Base-by-base conservation (phyloP, 805 yeast genomes). In the Saccharomycopsis fodiens region DNA sequence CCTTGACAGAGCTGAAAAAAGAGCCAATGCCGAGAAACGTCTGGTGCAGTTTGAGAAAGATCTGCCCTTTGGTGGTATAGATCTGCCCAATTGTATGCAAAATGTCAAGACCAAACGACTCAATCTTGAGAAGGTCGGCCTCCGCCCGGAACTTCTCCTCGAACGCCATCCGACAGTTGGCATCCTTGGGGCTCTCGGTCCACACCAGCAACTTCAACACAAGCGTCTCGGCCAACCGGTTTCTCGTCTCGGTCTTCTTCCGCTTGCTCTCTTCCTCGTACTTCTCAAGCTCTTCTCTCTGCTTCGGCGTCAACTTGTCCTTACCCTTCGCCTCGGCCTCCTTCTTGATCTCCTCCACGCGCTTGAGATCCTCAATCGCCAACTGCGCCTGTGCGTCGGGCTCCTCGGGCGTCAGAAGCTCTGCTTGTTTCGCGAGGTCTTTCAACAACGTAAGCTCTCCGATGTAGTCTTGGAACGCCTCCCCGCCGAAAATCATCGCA, bases 381-480 rank as follows among this genome's bases (percentile, higher is more conserved):
- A 44, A 35, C 54, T 54, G 29, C 50, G 57, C 56, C 45, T 64
- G 64, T 41, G 63, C 64, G 42, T 59, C 61, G 36, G 59, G 66
- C 29, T 59, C 62, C 29, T 72, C 74, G 31, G 69, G 77, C 44
- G 67, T 69, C 31, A 66, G 68, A 46, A 75, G 57, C 47, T 75
- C 79, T 49, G 74, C 73, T 39, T 75, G 67, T 59, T 82, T 79
- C 35, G 82, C 74, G 59, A 93, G 65, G 55, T 88, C 94, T 56
- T 77, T 78, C 58, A 93, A 63, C 60, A 89, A 69, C 23, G 88
- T 76, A 51, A 88, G 66, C 60, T 93, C 96, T 3, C 98, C 98
- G 55, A 91, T 85, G 72, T 88, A 82, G 41, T 82, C 80, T 29
- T 70, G 74, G 63, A 89, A 88, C 1, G 93, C 94, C 46, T 84